Conservation (phyloP, 331 rosid genomes). For the Pyracantha coccinea region DNA sequence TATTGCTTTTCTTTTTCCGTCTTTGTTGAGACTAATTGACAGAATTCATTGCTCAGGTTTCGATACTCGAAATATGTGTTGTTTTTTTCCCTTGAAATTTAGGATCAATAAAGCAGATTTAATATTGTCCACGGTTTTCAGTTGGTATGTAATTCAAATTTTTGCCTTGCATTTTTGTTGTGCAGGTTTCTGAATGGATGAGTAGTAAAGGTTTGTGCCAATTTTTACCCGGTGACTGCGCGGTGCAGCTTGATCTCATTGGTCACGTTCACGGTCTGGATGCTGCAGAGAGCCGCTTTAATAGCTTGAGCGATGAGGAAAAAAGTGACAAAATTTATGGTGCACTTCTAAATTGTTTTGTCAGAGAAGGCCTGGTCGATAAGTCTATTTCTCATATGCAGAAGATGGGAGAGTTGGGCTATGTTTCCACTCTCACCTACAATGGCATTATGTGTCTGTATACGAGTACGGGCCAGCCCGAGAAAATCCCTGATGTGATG, state of each 20-base stretch:
- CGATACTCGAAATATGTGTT: no score
- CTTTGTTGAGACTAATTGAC: neutral
- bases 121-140: neutral
- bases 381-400: constrained; percentile 57
- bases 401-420: constrained; percentile 57
- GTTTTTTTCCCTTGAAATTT: no score
- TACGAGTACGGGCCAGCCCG: constrained; percentile 25
- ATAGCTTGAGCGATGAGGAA: constrained; percentile 32
- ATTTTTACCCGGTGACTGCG: constrained; percentile 36
- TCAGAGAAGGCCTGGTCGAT: constrained; percentile 49
- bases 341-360: constrained; percentile 68
- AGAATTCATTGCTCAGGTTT: neutral
- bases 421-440: constrained; percentile 40
- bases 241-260: constrained; percentile 55
- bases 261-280: constrained; percentile 58
- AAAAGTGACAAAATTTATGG: constrained; percentile 44
- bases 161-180: neutral
- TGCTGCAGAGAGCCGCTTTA: constrained; percentile 52
- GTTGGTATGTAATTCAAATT: neutral
- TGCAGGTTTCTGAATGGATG: constrained; percentile 74
- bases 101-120: no score
- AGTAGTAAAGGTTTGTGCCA: constrained; percentile 31
- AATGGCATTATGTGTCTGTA: constrained; percentile 65
- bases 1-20: neutral
- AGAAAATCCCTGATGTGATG: constrained; percentile 49